A percentile compares a stretch with the other conserved stretches of the same genome.
These are phyloP conservation scores for Metschnikowia vanudenii DNA, from an alignment of 805 yeast genomes.

Conservation along the genomic window DNA sequence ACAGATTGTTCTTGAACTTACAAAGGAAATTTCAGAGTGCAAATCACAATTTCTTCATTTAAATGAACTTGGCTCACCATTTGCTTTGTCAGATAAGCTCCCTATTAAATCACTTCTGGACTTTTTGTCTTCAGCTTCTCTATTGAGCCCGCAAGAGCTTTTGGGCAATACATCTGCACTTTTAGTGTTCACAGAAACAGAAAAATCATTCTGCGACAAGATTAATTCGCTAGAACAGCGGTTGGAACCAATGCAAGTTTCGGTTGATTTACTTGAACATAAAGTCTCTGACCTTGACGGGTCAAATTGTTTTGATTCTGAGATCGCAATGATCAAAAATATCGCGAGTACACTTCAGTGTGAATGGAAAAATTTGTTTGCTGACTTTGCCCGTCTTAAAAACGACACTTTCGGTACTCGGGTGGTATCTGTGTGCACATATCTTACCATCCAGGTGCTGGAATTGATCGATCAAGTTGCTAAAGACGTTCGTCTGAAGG, in stretches of 20 bases:
- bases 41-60: slow-evolving; percentile 1
- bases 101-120: slow-evolving; percentile 9
- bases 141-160: neutral
- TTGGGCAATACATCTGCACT: slow-evolving; percentile 5
- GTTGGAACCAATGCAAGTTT: slow-evolving; percentile 10
- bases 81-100: neutral
- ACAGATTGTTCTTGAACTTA: slow-evolving; percentile 6
- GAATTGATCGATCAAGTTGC: slow-evolving; percentile 5
- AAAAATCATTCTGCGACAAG: neutral
- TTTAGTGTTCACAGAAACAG: slow-evolving; percentile 7
- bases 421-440: slow-evolving; percentile 9
- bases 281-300: slow-evolving; percentile 9
- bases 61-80: slow-evolving; percentile 1
- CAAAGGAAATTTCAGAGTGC: slow-evolving; percentile 8
- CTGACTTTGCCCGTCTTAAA: slow-evolving; percentile 9
- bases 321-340: neutral
- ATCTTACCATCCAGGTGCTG: slow-evolving; percentile 11
- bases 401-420: slow-evolving; percentile 10
- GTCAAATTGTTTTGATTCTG: neutral
- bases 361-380: slow-evolving; percentile 10
- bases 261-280: slow-evolving; percentile 13
- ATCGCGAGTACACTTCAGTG: slow-evolving; percentile 4
- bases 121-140: slow-evolving; percentile 4
- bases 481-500: slow-evolving; percentile 14
- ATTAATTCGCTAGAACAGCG: slow-evolving; percentile 6